phyloP scores from a whole-genome alignment of 768 basidiomycete species.

The Kwoniella pini region DNA sequence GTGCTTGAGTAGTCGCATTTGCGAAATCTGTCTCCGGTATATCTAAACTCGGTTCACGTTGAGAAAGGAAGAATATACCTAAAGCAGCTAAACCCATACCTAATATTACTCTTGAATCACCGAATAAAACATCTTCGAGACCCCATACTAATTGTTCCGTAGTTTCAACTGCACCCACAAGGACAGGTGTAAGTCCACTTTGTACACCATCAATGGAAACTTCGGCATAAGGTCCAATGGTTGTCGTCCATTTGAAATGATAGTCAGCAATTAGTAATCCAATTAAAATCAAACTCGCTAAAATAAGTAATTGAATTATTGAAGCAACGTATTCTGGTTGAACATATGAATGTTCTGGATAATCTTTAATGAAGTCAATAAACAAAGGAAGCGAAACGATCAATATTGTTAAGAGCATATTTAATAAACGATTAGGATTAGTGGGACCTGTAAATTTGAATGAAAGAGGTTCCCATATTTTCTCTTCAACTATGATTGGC shows the following conservation, averaged over 20 bases:
- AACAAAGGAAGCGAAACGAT: slow-evolving; percentile 25
- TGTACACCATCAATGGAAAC: slow-evolving; percentile 9
- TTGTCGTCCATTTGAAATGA: slow-evolving; percentile 23
- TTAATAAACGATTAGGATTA: slow-evolving; percentile 27
- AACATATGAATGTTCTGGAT: slow-evolving; percentile 17
- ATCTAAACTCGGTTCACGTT: slow-evolving; percentile 14
- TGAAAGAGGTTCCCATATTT: slow-evolving; percentile 7
- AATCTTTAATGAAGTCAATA: slow-evolving; percentile 26
- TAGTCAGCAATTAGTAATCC: slow-evolving; percentile 20
- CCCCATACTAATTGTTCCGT: slow-evolving; percentile 28
- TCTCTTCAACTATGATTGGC: not conserved
- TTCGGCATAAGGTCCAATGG: slow-evolving; percentile 10
- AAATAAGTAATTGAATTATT: slow-evolving; percentile 23
- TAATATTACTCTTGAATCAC: slow-evolving; percentile 28
- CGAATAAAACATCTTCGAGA: slow-evolving; percentile 41
- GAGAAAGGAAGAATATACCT: slow-evolving; percentile 18
- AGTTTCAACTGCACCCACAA: slow-evolving; percentile 24
- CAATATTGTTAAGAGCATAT: slow-evolving; percentile 26
- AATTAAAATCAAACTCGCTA: slow-evolving; percentile 14
- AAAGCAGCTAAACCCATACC: slow-evolving; percentile 26
- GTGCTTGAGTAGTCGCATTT: slow-evolving; percentile 7
- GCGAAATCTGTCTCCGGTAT: slow-evolving; percentile 18
- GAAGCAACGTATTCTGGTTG: slow-evolving; percentile 22
- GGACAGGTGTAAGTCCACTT: slow-evolving; percentile 9
- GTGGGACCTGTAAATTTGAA: slow-evolving; percentile 30